Conservation (phyloP, 495 filamentous ascomycete species). For the Talaromyces nanjingensis region DNA sequence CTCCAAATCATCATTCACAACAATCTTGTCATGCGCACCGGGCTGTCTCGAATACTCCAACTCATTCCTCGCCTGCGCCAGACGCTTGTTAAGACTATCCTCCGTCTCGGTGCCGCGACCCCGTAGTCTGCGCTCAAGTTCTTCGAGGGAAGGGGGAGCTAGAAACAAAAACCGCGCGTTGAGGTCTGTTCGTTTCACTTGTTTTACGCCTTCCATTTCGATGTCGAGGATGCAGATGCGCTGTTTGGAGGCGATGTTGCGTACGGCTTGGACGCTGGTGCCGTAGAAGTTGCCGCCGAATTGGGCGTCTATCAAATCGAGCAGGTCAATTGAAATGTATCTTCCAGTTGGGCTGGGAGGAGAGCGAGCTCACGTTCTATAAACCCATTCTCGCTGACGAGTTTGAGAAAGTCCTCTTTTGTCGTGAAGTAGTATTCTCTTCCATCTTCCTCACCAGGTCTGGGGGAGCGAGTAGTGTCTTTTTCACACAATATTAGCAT, state of each 20-base stretch:
- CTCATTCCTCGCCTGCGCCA: slow-evolving; percentile 75
- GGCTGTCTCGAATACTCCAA: slow-evolving; percentile 67
- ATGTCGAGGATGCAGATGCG: slow-evolving; percentile 58
- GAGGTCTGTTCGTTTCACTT: slow-evolving; percentile 61
- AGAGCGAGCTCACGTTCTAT: slow-evolving; percentile 57
- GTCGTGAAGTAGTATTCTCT: slow-evolving; percentile 76
- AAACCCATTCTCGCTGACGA: slow-evolving; percentile 67
- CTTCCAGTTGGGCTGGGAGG: neutral
- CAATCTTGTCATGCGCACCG: slow-evolving; percentile 74
- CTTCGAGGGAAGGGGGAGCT: slow-evolving; percentile 67
- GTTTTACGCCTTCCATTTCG: slow-evolving; percentile 98
- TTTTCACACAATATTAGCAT: neutral
- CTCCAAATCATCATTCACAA: slow-evolving; percentile 88
- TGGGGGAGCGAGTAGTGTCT: slow-evolving; percentile 74
- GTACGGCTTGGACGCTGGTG: slow-evolving; percentile 69
- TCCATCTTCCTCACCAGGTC: slow-evolving; percentile 68
- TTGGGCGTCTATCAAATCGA: slow-evolving; percentile 50
- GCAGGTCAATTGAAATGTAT: no score
- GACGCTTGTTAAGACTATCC: slow-evolving; percentile 63
- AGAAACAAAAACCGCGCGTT: slow-evolving; percentile 77
- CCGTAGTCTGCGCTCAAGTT: slow-evolving; percentile 68
- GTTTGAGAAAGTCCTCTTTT: slow-evolving; percentile 58
- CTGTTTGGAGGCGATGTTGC: slow-evolving; percentile 57
- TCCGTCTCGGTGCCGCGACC: slow-evolving; percentile 82
- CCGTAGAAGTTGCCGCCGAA: slow-evolving; percentile 90